A percentile compares a stretch with the other conserved stretches of the same genome.
Evolutionary conservation across 192 early-diverging fungal species (phyloP).

Genomic region (Linderina pennispora): DNA sequence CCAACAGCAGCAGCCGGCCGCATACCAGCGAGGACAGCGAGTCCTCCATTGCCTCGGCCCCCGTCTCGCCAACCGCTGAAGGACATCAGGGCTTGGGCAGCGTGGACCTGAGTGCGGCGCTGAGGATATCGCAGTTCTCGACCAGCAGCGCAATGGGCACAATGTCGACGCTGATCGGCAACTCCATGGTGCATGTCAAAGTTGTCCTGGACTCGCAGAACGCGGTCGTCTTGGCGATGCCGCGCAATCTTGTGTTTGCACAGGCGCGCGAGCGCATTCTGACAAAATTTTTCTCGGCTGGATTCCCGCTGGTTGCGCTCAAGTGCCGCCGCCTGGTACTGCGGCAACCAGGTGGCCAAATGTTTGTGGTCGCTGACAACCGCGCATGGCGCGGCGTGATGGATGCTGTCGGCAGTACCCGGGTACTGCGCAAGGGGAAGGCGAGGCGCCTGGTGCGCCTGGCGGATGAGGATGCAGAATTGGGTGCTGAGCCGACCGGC

Average conservation of each 20-base stretch:
- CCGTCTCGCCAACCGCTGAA: too few relatives aligned
- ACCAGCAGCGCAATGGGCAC: constrained; percentile 9
- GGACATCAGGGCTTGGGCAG: too few relatives aligned
- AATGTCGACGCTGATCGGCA: constrained; percentile 31
- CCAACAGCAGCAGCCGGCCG: too few relatives aligned
- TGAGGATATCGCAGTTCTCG: constrained; percentile 27
- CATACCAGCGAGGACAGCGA: too few relatives aligned
- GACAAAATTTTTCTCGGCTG: constrained; percentile 38
- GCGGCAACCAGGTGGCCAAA: constrained; percentile 13
- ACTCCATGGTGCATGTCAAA: constrained; percentile 44
- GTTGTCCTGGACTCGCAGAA: constrained; percentile 26
- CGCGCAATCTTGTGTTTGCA: constrained; percentile 40
- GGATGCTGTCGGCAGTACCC: constrained; percentile 24
- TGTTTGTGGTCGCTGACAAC: constrained; percentile 21
- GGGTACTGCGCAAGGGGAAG: background rate
- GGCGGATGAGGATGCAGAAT: background rate
- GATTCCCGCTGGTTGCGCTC: constrained; percentile 29
- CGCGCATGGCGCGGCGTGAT: constrained; percentile 37
- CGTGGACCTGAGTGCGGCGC: constrained; percentile 9
- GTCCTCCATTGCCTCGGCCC: too few relatives aligned
- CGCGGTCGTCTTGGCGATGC: constrained; percentile 26
- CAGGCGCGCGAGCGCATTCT: constrained; percentile 40
- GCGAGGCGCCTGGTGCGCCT: too few relatives aligned
- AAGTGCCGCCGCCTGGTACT: constrained; percentile 27
- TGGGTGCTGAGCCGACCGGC: background rate